Evolutionary conservation across 2,329 filamentous ascomycete genomes (phyloP).

Genomic region (Fusarium tanahbumbuense): DNA sequence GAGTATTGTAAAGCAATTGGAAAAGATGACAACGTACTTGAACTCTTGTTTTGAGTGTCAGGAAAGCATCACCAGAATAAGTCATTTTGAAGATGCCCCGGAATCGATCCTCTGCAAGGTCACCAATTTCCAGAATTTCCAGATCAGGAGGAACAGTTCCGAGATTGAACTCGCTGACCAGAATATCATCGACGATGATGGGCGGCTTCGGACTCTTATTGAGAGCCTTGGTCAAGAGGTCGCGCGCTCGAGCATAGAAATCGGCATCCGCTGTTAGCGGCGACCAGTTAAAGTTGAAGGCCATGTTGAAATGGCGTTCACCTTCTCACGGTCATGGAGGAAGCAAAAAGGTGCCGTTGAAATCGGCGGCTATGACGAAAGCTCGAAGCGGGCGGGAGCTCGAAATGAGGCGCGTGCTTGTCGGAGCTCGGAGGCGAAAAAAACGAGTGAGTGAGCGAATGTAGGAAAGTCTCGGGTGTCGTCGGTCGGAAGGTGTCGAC

Average conservation of each 20-base stretch:
- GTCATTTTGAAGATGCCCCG: constrained; percentile 99
- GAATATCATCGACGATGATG: constrained; percentile 99
- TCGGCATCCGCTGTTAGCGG: constrained; percentile 94
- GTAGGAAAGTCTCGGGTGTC: constrained; percentile 18
- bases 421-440: constrained; percentile 25
- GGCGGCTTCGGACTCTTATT: constrained; percentile 99
- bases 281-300: constrained; percentile 99
- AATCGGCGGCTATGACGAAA: constrained; percentile 37
- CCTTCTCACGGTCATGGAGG: constrained; percentile 51
- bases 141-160: constrained; percentile 93
- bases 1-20: constrained; percentile 2
- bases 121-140: constrained; percentile 97
- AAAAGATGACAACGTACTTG: constrained; percentile 70
- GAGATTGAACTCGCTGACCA: constrained; percentile 97
- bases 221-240: constrained; percentile 92
- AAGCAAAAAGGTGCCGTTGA: constrained; percentile 40
- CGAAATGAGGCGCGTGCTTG: constrained; percentile 30
- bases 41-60: constrained; percentile 94
- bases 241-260: constrained; percentile 89
- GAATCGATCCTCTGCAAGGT: constrained; percentile 96
- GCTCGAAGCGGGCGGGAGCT: constrained; percentile 24
- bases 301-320: constrained; percentile 76
- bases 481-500: constrained; percentile 22
- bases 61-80: constrained; percentile 93
- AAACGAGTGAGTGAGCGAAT: constrained; percentile 24